Evolutionary conservation across 2,329 filamentous ascomycete genomes (phyloP).

Genomic region (Fusarium duplospermum): DNA sequence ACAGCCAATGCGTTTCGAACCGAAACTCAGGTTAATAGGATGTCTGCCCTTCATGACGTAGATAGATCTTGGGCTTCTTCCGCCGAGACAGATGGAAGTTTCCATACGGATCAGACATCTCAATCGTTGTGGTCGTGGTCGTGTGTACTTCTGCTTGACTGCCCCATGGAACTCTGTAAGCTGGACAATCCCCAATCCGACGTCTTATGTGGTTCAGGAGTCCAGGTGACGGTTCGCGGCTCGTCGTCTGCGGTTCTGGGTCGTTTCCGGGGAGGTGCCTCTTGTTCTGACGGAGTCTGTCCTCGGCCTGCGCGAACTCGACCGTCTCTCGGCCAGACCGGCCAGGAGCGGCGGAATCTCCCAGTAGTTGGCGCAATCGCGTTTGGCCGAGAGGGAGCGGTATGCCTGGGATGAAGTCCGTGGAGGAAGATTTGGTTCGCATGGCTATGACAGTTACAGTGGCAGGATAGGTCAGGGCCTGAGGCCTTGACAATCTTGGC

Average conservation of each 20-base stretch:
- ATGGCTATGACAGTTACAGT: conserved; percentile 37
- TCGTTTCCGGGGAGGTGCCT: conserved; percentile 1
- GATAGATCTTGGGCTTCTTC: not conserved
- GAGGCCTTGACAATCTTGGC: conserved; percentile 43
- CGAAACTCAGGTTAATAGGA: not conserved
- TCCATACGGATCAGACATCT: not conserved
- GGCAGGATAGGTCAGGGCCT: conserved; percentile 30
- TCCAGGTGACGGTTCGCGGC: conserved; percentile 14
- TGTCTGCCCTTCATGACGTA: not conserved
- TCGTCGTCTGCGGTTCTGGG: not conserved
- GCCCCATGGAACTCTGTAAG: conserved; percentile 22
- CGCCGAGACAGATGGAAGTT: not conserved
- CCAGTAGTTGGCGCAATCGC: conserved; percentile 33
- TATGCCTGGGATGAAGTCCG: conserved; percentile 21
- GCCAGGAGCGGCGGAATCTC: conserved; percentile 37
- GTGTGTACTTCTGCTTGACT: conserved; percentile 18
- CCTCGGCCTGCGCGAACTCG: conserved; percentile 2
- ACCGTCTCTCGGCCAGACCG: conserved; percentile 5
- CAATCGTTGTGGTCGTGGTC: conserved; percentile 22
- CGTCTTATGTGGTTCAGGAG: conserved; percentile 4
- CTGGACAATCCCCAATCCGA: conserved; percentile 23
- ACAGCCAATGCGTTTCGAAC: not conserved
- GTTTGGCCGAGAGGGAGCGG: conserved; percentile 3
- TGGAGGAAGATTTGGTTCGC: conserved; percentile 16
- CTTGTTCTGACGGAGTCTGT: not conserved